These are phyloP conservation scores for Pontederia crassipes DNA, from an alignment of 176 grass and related monocot species.

Conservation along the genomic window DNA sequence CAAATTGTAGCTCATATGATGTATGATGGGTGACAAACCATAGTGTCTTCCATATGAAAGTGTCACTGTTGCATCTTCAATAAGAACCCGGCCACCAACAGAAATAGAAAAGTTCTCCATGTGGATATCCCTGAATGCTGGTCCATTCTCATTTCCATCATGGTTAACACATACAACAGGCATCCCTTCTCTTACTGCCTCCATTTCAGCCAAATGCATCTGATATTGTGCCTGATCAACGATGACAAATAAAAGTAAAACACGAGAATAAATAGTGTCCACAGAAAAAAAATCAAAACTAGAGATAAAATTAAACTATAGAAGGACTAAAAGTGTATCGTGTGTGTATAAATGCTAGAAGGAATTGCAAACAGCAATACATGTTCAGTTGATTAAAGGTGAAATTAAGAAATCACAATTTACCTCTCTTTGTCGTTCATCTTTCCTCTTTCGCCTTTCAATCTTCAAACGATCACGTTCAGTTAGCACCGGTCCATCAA, in stretches of 20 bases:
- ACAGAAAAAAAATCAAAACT: not conserved
- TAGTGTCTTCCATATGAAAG: conserved; percentile 87
- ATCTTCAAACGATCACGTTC: conserved; percentile 79
- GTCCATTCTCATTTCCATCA: conserved; percentile 35
- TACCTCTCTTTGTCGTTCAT: conserved; percentile 94
- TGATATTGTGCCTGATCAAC: conserved; percentile 64
- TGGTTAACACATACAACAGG: conserved; percentile 74
- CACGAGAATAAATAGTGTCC: not conserved
- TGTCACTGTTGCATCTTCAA: conserved; percentile 69
- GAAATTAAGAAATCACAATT: not conserved
- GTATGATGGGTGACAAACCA: conserved; percentile 37
- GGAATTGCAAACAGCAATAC: too few relatives aligned
- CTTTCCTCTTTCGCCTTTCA: conserved; percentile 81
- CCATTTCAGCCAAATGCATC: conserved; percentile 85
- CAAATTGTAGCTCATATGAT: not conserved
- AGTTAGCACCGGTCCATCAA: conserved; percentile 73
- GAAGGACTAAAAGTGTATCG: too few relatives aligned
- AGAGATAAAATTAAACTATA: too few relatives aligned
- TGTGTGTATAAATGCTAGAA: too few relatives aligned
- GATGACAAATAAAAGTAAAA: conserved; percentile 23
- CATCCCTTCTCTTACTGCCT: conserved; percentile 81
- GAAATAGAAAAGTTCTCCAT: conserved; percentile 94
- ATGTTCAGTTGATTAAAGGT: too few relatives aligned
- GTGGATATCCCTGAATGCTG: conserved; percentile 86
- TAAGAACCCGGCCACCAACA: conserved; percentile 89